These are phyloP conservation scores for Albifimbria verrucaria DNA, from an alignment of 2,329 filamentous ascomycete species.

Conservation along the genomic window DNA sequence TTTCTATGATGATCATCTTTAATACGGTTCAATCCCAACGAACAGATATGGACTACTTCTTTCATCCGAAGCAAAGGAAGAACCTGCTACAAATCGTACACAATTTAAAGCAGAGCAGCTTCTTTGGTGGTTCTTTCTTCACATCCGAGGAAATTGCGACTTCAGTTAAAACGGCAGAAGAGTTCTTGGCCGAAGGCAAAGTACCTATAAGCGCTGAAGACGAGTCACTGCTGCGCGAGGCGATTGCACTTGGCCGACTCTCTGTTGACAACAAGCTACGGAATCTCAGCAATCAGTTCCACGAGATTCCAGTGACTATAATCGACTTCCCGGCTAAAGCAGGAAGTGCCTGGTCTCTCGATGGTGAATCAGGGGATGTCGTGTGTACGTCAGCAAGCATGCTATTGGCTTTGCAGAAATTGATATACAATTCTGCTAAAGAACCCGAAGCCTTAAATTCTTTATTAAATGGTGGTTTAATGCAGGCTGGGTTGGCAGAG, in stretches of 20 bases:
- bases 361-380: constrained; percentile 44
- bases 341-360: constrained; percentile 66
- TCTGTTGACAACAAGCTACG: constrained; percentile 62
- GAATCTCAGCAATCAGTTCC: constrained; percentile 62
- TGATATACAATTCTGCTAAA: constrained; percentile 42
- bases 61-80: constrained; percentile 70
- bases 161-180: constrained; percentile 62
- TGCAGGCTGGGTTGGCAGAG: constrained; percentile 35
- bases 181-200: constrained; percentile 63
- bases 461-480: constrained; percentile 44
- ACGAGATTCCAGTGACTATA: constrained; percentile 76
- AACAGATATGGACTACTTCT: constrained; percentile 82
- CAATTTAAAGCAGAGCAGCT: constrained; percentile 80
- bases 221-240: constrained; percentile 54
- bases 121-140: constrained; percentile 80
- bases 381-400: constrained; percentile 49
- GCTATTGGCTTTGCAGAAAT: constrained; percentile 49
- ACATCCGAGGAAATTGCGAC: constrained; percentile 58
- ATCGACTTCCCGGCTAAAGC: constrained; percentile 61
- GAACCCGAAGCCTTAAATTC: constrained; percentile 42
- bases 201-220: constrained; percentile 61
- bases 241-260: constrained; percentile 61
- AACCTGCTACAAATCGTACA: constrained; percentile 65
- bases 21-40: constrained; percentile 89
- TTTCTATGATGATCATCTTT: constrained; percentile 77